Percentiles rank a stretch among this genome's conserved stretches.
Conservation (phyloP, 768 basidiomycete species). For the Leucosporidium yakuticum region DNA sequence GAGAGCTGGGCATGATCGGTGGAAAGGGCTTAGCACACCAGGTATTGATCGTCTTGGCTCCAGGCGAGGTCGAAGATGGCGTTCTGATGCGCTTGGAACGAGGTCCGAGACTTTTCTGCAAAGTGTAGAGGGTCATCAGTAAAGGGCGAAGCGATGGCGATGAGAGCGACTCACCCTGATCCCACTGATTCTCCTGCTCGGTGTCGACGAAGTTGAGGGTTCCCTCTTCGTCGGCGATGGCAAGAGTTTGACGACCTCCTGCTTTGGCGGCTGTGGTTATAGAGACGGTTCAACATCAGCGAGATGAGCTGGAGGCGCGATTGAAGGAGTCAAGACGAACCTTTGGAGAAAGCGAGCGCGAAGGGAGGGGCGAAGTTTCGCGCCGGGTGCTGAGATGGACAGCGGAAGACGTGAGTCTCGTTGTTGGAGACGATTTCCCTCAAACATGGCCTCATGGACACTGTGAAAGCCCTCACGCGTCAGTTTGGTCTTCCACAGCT, state of each 20-base stretch:
- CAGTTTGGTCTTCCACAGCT: not conserved
- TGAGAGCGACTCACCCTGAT: slow-evolving; percentile 11
- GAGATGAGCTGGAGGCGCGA: too few relatives aligned
- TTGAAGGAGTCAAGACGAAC: slow-evolving; percentile 13
- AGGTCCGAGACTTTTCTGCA: not conserved
- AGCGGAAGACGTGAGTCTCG: slow-evolving; percentile 31
- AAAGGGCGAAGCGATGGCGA: not conserved
- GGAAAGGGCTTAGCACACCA: slow-evolving; percentile 23
- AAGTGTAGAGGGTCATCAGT: not conserved
- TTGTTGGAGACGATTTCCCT: slow-evolving; percentile 30
- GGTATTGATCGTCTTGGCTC: slow-evolving; percentile 35
- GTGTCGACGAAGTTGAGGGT: slow-evolving; percentile 36
- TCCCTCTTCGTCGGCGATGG: slow-evolving; percentile 39
- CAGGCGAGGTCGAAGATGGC: slow-evolving; percentile 42
- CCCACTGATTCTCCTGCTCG: slow-evolving; percentile 19
- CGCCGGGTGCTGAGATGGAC: slow-evolving; percentile 14
- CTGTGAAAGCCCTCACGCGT: not conserved
- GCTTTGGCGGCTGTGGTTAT: slow-evolving; percentile 28
- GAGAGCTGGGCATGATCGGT: too few relatives aligned
- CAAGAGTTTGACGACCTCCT: slow-evolving; percentile 34
- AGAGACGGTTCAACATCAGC: too few relatives aligned
- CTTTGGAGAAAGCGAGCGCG: slow-evolving; percentile 35
- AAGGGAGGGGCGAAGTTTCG: slow-evolving; percentile 39
- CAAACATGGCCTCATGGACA: slow-evolving; percentile 24
- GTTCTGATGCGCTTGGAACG: slow-evolving; percentile 38